Percentiles rank a stretch among this genome's conserved stretches.
Evolutionary conservation across 805 yeast species (phyloP).

Genomic region (Cyberlindnera subsufficiens): DNA sequence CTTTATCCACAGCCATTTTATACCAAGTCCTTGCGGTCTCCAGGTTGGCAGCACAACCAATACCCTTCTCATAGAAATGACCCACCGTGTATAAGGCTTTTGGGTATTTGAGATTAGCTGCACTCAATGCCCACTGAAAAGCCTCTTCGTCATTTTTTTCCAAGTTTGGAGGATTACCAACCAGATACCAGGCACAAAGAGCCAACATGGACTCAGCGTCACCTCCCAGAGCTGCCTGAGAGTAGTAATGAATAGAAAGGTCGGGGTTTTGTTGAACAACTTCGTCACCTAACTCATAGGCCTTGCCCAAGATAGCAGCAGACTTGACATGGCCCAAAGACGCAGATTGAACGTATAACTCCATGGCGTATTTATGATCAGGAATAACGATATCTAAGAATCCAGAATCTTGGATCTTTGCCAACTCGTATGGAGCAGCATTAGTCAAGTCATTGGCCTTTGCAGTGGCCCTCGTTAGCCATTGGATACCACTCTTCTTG

Average conservation of each 20-base stretch:
- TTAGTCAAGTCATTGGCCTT: constrained; percentile 78
- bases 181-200: constrained; percentile 93
- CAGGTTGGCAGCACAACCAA: constrained; percentile 65
- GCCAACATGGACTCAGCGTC: constrained; percentile 89
- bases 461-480: constrained; percentile 85
- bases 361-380: constrained; percentile 79
- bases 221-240: constrained; percentile 84
- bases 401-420: constrained; percentile 76
- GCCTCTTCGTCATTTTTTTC: constrained; percentile 79
- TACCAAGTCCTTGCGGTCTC: constrained; percentile 70
- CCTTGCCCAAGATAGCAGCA: constrained; percentile 71
- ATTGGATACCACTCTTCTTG: constrained; percentile 82
- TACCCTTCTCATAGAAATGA: constrained; percentile 78
- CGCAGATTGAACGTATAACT: constrained; percentile 82
- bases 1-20: constrained; percentile 59
- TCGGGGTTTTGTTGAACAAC: constrained; percentile 72
- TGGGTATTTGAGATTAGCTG: constrained; percentile 68
- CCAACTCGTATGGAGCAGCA: constrained; percentile 94
- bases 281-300: constrained; percentile 71
- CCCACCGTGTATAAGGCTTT: constrained; percentile 87
- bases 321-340: constrained; percentile 81
- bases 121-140: constrained; percentile 88
- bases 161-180: constrained; percentile 82
- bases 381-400: constrained; percentile 81
- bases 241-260: constrained; percentile 85